A percentile compares a stretch with the other conserved stretches of the same genome.
Evolutionary conservation across 768 basidiomycete species (phyloP).

Genomic region (Mycena kentingensis): DNA sequence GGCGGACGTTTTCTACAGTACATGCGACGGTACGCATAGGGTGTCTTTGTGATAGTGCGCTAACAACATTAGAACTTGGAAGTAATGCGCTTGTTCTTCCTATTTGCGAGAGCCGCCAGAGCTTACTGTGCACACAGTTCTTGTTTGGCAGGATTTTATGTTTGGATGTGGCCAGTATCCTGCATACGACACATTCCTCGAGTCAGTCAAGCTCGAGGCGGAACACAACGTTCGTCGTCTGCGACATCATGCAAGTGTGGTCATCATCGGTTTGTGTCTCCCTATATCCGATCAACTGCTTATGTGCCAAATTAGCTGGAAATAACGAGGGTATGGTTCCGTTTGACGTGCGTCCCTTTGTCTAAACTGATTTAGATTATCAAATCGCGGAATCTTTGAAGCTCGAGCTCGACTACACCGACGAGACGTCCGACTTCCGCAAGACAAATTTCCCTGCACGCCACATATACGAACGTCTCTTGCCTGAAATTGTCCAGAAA

Average conservation of each 20-base stretch:
- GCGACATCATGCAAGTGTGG: conserved; percentile 84
- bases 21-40: conserved; percentile 62
- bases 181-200: conserved; percentile 78
- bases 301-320: conserved; percentile 52
- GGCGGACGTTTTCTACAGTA: conserved; percentile 77
- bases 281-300: not conserved
- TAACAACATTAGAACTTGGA: conserved; percentile 55
- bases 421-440: conserved; percentile 82
- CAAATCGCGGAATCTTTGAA: conserved; percentile 79
- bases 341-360: not conserved
- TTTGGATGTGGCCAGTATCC: conserved; percentile 98
- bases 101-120: not conserved
- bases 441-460: conserved; percentile 87
- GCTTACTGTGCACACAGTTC: conserved; percentile 43
- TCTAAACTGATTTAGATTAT: conserved; percentile 58
- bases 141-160: conserved; percentile 98
- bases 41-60: conserved; percentile 8
- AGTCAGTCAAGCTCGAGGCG: conserved; percentile 75
- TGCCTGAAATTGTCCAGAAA: conserved; percentile 72
- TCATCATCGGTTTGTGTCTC: conserved; percentile 70
- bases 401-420: conserved; percentile 82
- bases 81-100: conserved; percentile 38
- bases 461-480: conserved; percentile 83
- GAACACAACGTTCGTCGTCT: conserved; percentile 83
- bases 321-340: conserved; percentile 68